Evolutionary conservation across 495 filamentous ascomycete genomes (phyloP).

Genomic region (Apiosordaria backusii): DNA sequence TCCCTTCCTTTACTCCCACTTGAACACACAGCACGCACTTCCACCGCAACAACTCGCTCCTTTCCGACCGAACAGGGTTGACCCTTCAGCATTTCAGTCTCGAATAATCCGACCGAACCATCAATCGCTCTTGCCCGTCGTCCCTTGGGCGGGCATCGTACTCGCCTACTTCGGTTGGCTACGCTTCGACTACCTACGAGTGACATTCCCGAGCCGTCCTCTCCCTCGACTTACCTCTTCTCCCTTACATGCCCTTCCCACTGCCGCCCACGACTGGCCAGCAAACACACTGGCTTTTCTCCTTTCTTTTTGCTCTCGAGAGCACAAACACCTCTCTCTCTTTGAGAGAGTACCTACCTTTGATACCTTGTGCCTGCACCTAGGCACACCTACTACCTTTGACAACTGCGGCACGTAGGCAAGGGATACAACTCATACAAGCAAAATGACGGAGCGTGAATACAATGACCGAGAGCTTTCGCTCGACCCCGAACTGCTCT

Average conservation of each 20-base stretch:
- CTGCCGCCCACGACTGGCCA: not conserved
- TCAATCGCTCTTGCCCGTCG: not conserved
- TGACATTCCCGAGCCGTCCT: not conserved
- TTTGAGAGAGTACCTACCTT: too few species aligned
- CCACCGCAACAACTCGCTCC: not conserved
- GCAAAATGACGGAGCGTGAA: slow-evolving; percentile 40
- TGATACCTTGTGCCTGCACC: too few species aligned
- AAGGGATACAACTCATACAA: not conserved
- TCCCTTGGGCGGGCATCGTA: not conserved
- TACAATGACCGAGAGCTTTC: slow-evolving; percentile 43
- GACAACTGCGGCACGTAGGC: not conserved
- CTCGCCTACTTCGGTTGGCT: not conserved
- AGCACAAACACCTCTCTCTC: not conserved
- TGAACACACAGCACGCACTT: not conserved
- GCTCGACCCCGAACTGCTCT: slow-evolving; percentile 79
- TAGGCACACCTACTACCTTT: not conserved
- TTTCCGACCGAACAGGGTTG: too few species aligned
- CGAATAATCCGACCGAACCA: not conserved
- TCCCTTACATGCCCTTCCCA: not conserved
- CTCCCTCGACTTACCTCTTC: not conserved
- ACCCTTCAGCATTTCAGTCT: not conserved
- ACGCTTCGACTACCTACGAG: not conserved
- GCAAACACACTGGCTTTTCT: not conserved
- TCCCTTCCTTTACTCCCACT: not conserved
- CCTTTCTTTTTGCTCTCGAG: not conserved